These are phyloP conservation scores for Globisporangium mamillatum DNA, from an alignment of 352 stramenopile species.

Conservation along the genomic window DNA sequence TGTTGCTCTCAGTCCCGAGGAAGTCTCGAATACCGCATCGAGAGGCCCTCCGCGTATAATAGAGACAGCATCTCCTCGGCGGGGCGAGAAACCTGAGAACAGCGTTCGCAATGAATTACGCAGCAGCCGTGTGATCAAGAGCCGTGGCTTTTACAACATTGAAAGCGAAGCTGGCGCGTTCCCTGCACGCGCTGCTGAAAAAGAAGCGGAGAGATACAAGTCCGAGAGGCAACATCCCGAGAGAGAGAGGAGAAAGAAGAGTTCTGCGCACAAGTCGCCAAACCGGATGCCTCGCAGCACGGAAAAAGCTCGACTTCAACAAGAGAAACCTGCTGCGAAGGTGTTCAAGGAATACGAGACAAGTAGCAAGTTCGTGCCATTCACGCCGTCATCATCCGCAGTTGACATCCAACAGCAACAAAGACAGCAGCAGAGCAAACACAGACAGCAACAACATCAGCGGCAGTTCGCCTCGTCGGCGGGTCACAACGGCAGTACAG, in stretches of 20 bases:
- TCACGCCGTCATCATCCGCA: background rate
- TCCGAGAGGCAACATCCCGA: background rate
- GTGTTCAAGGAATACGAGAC: background rate
- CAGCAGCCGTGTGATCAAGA: constrained; percentile 72
- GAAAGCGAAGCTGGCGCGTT: constrained; percentile 23
- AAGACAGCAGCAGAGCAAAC: background rate
- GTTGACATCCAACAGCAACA: background rate
- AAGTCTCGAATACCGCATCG: constrained; percentile 9
- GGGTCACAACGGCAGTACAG: background rate
- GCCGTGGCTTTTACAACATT: constrained; percentile 71
- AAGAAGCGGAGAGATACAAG: background rate
- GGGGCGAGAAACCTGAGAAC: constrained; percentile 3
- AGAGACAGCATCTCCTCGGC: constrained; percentile 36
- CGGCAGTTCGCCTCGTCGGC: constrained; percentile 4
- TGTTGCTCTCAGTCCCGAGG: constrained; percentile 35
- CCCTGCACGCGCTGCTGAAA: background rate
- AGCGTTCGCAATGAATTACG: constrained; percentile 22
- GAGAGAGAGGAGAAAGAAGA: constrained; percentile 4
- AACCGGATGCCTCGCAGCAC: background rate
- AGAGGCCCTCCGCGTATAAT: constrained; percentile 22
- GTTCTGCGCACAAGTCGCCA: constrained; percentile 1
- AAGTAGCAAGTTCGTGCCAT: constrained; percentile 2
- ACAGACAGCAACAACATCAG: constrained; percentile 20
- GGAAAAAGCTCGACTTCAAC: background rate
- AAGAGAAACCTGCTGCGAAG: background rate